These are phyloP conservation scores for Fusarium incarnatum DNA, from an alignment of 2,329 filamentous ascomycete genomes.

Conservation along the genomic window DNA sequence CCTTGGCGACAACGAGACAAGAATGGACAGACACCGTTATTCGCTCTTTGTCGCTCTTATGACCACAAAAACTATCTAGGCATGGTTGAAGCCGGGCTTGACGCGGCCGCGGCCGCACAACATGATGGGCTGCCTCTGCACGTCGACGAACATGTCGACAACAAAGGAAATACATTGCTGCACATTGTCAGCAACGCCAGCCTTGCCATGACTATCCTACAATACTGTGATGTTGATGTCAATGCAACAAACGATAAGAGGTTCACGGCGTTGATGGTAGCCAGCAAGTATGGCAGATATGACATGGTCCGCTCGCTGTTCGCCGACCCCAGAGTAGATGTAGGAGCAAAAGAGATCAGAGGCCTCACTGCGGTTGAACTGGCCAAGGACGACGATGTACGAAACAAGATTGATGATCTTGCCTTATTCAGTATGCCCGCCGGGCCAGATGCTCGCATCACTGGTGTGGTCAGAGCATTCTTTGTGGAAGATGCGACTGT, in stretches of 20 bases:
- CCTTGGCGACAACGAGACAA: constrained; percentile 93
- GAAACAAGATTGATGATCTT: constrained; percentile 95
- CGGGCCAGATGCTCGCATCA: constrained; percentile 82
- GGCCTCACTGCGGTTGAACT: constrained; percentile 95
- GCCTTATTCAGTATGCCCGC: constrained; percentile 81
- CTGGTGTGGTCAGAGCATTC: constrained; percentile 92
- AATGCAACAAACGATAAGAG: constrained; percentile 95
- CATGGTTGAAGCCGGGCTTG: constrained; percentile 88
- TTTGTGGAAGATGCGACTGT: constrained; percentile 98
- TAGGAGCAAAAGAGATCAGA: constrained; percentile 83
- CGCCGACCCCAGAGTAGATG: constrained; percentile 86
- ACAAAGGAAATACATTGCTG: constrained; percentile 92
- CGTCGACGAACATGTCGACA: constrained; percentile 91
- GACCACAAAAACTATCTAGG: constrained; percentile 87
- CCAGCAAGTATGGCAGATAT: constrained; percentile 95
- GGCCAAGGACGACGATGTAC: constrained; percentile 96
- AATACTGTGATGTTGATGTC: constrained; percentile 91
- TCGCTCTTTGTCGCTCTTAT: constrained; percentile 94
- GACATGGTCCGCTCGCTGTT: constrained; percentile 93
- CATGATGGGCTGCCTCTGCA: constrained; percentile 83
- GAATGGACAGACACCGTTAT: constrained; percentile 97
- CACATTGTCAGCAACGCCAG: constrained; percentile 92
- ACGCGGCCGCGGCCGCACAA: constrained; percentile 79
- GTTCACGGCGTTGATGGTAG: constrained; percentile 97
- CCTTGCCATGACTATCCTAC: constrained; percentile 79